Base-by-base conservation (phyloP, 768 basidiomycete genomes). In the Russula olivacea region DNA sequence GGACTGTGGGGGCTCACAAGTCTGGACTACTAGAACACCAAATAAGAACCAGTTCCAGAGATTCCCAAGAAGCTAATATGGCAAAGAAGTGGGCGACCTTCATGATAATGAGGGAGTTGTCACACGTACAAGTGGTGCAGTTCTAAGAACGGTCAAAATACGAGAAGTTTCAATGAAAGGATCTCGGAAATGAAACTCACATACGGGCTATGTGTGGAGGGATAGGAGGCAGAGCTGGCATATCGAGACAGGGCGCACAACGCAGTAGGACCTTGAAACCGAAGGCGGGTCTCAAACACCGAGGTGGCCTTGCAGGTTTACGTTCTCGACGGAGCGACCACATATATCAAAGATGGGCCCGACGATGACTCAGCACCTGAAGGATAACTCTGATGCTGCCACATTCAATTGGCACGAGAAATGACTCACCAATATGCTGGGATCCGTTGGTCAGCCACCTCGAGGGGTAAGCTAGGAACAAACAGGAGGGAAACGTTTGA, bases 21-120 rank as follows among this genome's bases (percentile, higher is more conserved):
- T 61, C 68, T 74, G 73, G 23, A 72, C 64, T 0, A 61, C 25
- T 10, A 74, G 66, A 21, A 70, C 66, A 8, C 73, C 73, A 49
- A 66, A 74, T 8, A 74, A 55, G 28, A 56, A 55, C 58, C 66
- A 72, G 58, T 72, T 71, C 58, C 70, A 64, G 25, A 72, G 17
- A 21, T 10, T 17, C 12, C 55, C 61, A 12, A 63, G 11, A 28
- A 36, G 47, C 38, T 51, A 21, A 2, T 28, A 28, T 28, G 28
- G 28, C 4, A 28, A 28, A 4, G 28, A 28, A 28, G 28, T 28
- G 28, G 28, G 28, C 28, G 28, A 28, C 28, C 28, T 28, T 28
- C 28, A 28, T 28, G 28, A 28, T 28, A 28, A 2, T 2, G 28
- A 2, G 28, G 28, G 28, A 28, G 28, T 28, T 28, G 28, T 28